Evolutionary conservation across 352 stramenopile species (phyloP), one percentile per base, ranked within the genome.

Genomic region (Globisporangium sylvaticum): DNA sequence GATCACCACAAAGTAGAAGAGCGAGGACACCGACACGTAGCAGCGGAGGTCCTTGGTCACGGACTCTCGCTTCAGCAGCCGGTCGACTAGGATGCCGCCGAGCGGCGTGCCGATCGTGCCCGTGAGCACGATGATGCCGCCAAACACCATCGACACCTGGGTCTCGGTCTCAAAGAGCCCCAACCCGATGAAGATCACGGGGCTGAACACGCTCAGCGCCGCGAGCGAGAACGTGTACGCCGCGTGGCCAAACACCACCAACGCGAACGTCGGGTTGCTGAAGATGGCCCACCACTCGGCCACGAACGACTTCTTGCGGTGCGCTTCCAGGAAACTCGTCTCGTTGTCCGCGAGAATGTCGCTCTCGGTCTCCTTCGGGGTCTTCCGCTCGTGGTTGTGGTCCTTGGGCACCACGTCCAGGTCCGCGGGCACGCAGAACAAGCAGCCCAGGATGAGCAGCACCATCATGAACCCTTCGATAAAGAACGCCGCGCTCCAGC

Each of bases 101-200:
- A 97, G 8, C 1, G 90, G 84, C 27, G 93, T 98, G 42, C 90
- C 94, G 44, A 97, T 76, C 3, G 96, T 91, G 31, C 93, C 92
- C 0, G 88, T 92, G 37, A 95, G 64, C 27, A 87, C 87, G 52
- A 94, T 84, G 62, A 94, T 70, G 0, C 73, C 82, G 14, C 94
- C 94, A 67, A 98, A 98, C 14, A 94, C 80, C 4, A 93, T 79
- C 8, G 89, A 88, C 27, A 95, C 92, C 14, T 81, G 72, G 5
- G 80, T 95, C 72, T 98, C 89, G 4, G 73, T 86, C 37, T 84
- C 71, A 59, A 97, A 96, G n/a, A 97, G 79, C 10, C 91, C 90
- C 27, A 98, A 75, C 1, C 89, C 87, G 22, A 97, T 89, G 67
- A 98, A 81, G 62, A 98, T 96, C 27, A 83, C 76, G 2, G 88